phyloP scores from a whole-genome alignment of 345 rosid genomes.

The Ailanthus altissimus region DNA sequence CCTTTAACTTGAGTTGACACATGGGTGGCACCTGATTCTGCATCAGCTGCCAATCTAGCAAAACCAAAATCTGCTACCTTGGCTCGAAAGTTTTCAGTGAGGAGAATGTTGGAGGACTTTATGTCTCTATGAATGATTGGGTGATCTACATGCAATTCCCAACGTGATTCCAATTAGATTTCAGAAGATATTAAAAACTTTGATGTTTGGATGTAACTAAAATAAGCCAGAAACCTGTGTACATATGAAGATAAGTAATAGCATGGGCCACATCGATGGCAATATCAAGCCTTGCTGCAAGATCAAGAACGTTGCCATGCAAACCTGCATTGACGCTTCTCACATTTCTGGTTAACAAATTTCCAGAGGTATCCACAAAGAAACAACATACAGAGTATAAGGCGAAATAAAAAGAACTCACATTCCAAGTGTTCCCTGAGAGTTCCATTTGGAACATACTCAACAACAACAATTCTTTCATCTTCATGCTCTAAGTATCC shows the following conservation, averaged over 20 bases:
- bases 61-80: constrained; percentile 95
- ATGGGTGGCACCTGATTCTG: constrained; percentile 81
- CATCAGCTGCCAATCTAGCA: constrained; percentile 79
- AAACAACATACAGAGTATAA: neutral
- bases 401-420: constrained; percentile 35
- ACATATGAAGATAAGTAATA: constrained; percentile 92
- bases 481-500: constrained; percentile 69
- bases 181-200: constrained; percentile 1
- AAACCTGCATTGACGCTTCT: constrained; percentile 48
- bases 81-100: constrained; percentile 82
- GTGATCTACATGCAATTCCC: constrained; percentile 57
- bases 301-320: constrained; percentile 58
- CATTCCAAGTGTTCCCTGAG: constrained; percentile 92
- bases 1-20: constrained; percentile 98
- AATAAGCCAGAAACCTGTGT: constrained; percentile 58
- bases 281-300: constrained; percentile 70
- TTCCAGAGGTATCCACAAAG: constrained; percentile 3
- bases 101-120: constrained; percentile 93
- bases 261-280: constrained; percentile 93
- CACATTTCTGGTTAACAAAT: constrained; percentile 13
- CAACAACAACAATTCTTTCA: constrained; percentile 76
- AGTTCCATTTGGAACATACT: constrained; percentile 87
- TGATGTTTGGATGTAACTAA: neutral
- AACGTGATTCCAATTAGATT: constrained; percentile 13
- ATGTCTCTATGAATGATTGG: constrained; percentile 96